These are phyloP conservation scores for Beverwykella pulmonaria DNA, from an alignment of 495 filamentous ascomycete genomes.

Conservation along the genomic window DNA sequence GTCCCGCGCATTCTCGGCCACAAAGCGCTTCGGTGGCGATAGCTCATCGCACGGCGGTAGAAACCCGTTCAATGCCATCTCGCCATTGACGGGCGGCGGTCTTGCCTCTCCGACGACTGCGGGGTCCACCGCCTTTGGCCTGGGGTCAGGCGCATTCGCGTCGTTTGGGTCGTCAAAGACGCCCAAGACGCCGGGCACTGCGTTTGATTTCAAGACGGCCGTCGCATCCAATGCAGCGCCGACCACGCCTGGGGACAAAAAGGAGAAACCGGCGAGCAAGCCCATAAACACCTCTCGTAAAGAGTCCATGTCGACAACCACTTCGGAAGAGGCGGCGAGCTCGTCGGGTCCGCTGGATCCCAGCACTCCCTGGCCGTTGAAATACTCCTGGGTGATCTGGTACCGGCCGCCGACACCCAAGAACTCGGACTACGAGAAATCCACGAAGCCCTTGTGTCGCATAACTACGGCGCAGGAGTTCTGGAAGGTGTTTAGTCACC, in stretches of 20 bases:
- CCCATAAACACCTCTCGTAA: constrained; percentile 21
- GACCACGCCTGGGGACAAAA: constrained; percentile 65
- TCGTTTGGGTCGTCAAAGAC: constrained; percentile 88
- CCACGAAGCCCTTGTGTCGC: constrained; percentile 78
- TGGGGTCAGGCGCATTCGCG: constrained; percentile 94
- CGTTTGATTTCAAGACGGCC: constrained; percentile 68
- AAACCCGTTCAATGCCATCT: constrained; percentile 83
- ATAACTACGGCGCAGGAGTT: constrained; percentile 88
- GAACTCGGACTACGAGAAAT: constrained; percentile 98
- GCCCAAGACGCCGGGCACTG: constrained; percentile 82
- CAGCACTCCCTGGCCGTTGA: constrained; percentile 54
- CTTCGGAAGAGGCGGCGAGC: constrained; percentile 35
- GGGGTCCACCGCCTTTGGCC: constrained; percentile 88
- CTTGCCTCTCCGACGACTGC: constrained; percentile 85
- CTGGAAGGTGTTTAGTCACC: constrained; percentile 86
- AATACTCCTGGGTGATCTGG: constrained; percentile 94
- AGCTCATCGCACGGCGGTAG: constrained; percentile 73
- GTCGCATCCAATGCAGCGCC: constrained; percentile 31
- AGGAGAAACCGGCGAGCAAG: constrained; percentile 48
- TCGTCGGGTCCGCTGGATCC: constrained; percentile 30
- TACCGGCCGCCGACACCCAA: constrained; percentile 93
- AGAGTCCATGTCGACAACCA: constrained; percentile 28
- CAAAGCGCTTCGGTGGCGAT: constrained; percentile 77
- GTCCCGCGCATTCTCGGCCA: constrained; percentile 63
- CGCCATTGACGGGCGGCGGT: constrained; percentile 65